phyloP scores from a whole-genome alignment of 768 basidiomycete species.

The Boletus reticuloceps region DNA sequence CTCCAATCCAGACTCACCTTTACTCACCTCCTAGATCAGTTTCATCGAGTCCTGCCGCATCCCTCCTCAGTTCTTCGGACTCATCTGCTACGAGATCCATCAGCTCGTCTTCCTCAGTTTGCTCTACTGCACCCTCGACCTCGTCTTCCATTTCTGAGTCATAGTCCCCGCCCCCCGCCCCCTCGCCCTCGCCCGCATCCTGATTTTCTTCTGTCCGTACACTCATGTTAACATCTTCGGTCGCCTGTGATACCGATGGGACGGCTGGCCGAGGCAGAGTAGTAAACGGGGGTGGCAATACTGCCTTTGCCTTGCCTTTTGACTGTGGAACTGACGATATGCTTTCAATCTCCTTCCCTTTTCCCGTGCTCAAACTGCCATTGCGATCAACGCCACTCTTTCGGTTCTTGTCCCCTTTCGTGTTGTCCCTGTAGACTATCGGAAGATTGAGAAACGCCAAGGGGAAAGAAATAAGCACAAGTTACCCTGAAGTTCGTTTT shows the following conservation, averaged over 20 bases:
- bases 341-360: slow-evolving; percentile 33
- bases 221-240: slow-evolving; percentile 23
- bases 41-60: slow-evolving; percentile 35
- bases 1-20: slow-evolving; percentile 5
- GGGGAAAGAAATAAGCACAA: background rate
- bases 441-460: background rate
- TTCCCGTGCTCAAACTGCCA: slow-evolving; percentile 27
- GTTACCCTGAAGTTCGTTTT: slow-evolving; percentile 63
- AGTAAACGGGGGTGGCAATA: slow-evolving; percentile 28
- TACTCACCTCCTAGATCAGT: slow-evolving; percentile 10
- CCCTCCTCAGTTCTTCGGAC: slow-evolving; percentile 39
- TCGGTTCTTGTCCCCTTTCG: slow-evolving; percentile 58
- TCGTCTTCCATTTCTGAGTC: slow-evolving; percentile 19
- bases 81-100: slow-evolving; percentile 46
- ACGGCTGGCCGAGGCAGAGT: slow-evolving; percentile 27
- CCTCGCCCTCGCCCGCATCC: slow-evolving; percentile 34
- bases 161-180: slow-evolving; percentile 29
- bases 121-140: slow-evolving; percentile 22
- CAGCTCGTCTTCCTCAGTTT: slow-evolving; percentile 39
- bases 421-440: slow-evolving; percentile 64
- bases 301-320: slow-evolving; percentile 32
- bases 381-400: slow-evolving; percentile 25
- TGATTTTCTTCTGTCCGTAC: slow-evolving; percentile 26
- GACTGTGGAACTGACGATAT: slow-evolving; percentile 27
- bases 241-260: slow-evolving; percentile 25